Conservation (phyloP, 805 yeast species). For the Teunomyces atbi region DNA sequence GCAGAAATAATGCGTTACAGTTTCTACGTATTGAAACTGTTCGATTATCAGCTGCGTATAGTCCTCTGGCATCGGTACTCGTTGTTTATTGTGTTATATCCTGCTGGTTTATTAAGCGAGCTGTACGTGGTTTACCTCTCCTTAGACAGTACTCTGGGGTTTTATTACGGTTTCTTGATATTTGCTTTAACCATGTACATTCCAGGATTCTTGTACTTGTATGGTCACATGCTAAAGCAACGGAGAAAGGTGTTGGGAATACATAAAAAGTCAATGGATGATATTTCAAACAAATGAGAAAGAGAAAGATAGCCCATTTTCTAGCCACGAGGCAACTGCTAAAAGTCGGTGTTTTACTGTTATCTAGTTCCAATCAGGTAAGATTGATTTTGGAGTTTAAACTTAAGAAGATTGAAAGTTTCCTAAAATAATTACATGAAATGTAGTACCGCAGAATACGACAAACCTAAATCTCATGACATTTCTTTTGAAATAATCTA, state of each 20-base stretch:
- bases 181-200: conserved; percentile 24
- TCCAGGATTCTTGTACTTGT: conserved; percentile 30
- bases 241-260: conserved; percentile 18
- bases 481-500: too few species aligned
- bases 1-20: not conserved
- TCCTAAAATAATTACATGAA: not conserved
- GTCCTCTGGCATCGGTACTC: not conserved
- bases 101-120: not conserved
- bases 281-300: not conserved
- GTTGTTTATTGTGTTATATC: not conserved
- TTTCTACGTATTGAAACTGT: not conserved
- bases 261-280: not conserved
- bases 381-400: not conserved
- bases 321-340: too few species aligned
- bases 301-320: too few species aligned
- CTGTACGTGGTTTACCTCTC: not conserved
- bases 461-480: too few species aligned
- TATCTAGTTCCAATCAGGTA: too few species aligned
- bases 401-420: not conserved
- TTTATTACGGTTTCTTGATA: conserved; percentile 20
- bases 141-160: not conserved
- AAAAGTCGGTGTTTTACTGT: too few species aligned
- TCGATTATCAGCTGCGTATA: not conserved
- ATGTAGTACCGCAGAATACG: not conserved
- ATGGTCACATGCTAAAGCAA: conserved; percentile 31